Percentiles rank a stretch among this genome's conserved stretches.
Evolutionary conservation across 1,284 basidiomycete species (phyloP).

Genomic region (Mycosarcoma maydis): DNA sequence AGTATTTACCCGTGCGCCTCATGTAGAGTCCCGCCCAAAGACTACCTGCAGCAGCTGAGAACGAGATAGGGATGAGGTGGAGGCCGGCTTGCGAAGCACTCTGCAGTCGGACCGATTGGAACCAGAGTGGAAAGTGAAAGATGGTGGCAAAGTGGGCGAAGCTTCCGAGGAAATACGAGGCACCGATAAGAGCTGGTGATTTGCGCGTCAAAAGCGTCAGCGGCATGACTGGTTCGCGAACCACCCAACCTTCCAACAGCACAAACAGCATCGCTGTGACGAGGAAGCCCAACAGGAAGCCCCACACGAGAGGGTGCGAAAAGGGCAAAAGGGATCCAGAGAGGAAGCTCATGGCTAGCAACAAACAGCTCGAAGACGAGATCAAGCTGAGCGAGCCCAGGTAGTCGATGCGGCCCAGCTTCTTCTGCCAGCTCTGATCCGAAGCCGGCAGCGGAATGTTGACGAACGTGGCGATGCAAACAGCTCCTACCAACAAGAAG

Average conservation of each 20-base stretch:
- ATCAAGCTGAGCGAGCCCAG: conserved; percentile 66
- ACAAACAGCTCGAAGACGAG: conserved; percentile 59
- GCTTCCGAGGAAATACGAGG: conserved; percentile 37
- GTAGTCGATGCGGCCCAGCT: conserved; percentile 66
- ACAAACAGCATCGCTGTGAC: conserved; percentile 72
- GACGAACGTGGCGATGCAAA: conserved; percentile 65
- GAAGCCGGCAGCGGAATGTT: conserved; percentile 66
- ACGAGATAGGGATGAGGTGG: conserved; percentile 80
- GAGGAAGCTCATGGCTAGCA: conserved; percentile 64
- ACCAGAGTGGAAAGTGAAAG: conserved; percentile 84
- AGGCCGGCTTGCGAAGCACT: conserved; percentile 77
- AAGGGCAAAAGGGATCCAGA: conserved; percentile 58
- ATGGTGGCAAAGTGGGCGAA: conserved; percentile 33
- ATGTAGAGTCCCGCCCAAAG: conserved; percentile 84
- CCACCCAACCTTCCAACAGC: conserved; percentile 69
- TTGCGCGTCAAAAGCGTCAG: conserved; percentile 20
- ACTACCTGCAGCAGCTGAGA: conserved; percentile 78
- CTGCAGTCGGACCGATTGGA: conserved; percentile 80
- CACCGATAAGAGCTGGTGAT: conserved; percentile 30
- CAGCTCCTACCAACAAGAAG: conserved; percentile 64
- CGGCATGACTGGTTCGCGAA: conserved; percentile 66
- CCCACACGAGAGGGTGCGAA: conserved; percentile 49
- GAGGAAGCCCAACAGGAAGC: conserved; percentile 55
- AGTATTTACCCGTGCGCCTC: conserved; percentile 81
- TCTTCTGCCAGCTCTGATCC: conserved; percentile 65